Evolutionary conservation across 2,329 filamentous ascomycete genomes (phyloP).

Genomic region (Byssochlamys sp.): DNA sequence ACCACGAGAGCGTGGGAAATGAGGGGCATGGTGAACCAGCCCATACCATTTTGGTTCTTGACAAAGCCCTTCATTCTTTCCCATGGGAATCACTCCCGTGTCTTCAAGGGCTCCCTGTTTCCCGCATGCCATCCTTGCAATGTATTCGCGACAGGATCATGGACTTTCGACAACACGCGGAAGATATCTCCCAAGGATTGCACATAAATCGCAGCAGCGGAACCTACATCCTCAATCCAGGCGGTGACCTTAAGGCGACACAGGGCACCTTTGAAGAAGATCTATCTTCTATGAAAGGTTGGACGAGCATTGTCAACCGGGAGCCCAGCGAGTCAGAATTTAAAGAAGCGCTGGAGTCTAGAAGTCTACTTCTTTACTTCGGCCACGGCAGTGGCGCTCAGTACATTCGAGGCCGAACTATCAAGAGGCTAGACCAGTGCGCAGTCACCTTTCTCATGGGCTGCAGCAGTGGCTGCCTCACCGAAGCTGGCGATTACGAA

Average conservation of each 20-base stretch:
- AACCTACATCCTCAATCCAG: conserved; percentile 78
- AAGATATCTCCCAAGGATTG: conserved; percentile 23
- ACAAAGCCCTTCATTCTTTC: conserved; percentile 81
- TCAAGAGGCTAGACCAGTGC: conserved; percentile 68
- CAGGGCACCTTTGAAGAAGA: conserved; percentile 62
- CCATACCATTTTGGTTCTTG: conserved; percentile 81
- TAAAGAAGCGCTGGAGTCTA: conserved; percentile 53
- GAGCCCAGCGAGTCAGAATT: conserved; percentile 71
- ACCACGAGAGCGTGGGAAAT: conserved; percentile 48
- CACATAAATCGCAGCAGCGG: conserved; percentile 41
- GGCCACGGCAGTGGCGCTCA: conserved; percentile 91
- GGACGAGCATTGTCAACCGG: conserved; percentile 60
- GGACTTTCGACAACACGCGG: conserved; percentile 30
- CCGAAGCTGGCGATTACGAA: conserved; percentile 77
- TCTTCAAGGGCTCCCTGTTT: conserved; percentile 67
- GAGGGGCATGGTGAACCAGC: conserved; percentile 24
- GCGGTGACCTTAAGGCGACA: conserved; percentile 70
- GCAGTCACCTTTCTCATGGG: conserved; percentile 85
- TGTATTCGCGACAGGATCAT: conserved; percentile 68
- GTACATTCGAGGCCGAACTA: conserved; percentile 76
- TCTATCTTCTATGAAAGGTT: conserved; percentile 47
- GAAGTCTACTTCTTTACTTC: conserved; percentile 79
- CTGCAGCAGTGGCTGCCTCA: conserved; percentile 75
- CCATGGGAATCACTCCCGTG: conserved; percentile 95
- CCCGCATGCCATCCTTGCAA: conserved; percentile 75